Evolutionary conservation across 1,284 basidiomycete genomes (phyloP), one percentile per base, ranked within the genome.

Genomic region (Peniophora sp.): DNA sequence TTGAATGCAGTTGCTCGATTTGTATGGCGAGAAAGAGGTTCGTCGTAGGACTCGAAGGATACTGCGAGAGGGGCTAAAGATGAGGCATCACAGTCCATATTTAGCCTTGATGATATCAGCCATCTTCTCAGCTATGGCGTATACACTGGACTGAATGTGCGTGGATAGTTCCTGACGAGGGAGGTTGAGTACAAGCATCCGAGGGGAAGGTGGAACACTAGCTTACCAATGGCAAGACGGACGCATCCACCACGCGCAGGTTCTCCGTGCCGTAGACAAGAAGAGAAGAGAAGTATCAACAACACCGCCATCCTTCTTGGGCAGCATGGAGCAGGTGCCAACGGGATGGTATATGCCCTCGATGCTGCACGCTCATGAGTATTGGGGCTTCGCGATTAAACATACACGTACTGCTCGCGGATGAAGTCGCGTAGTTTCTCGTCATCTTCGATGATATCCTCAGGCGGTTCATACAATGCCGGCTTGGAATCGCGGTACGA

Each of bases 241-340:
- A 50, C 11, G 48, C 48, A 18, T 50, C 48, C 45, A 69, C 55
- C 15, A 62, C 57, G 6, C 60, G 44, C 12, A 78, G 54, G 65
- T 79, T 79, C 56, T 52, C 53, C 2, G 74, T 73, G 41, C 76
- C 76, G 62, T 79, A 76, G 3, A 79, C 76, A 47, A 17, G 62
- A 20, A 81, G 61, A 42, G 64, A 64, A 12, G 67, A 62, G 64
- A 64, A 12, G 67, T 62, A 12, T 75, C 73, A 24, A 81, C 78
- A 22, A 79, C 78, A 55, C 78, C 78, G 27, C 78, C 78, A 50
- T 67, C 57, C 34, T 66, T 65, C 51, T 66, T 60, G 14, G 78
- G 78, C 44, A 78, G 61, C 77, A 79, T 79, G 0, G 73, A 63
- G 47, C 67, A 70, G 3, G 77, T 72, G 32, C 74, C 74, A 14